Evolutionary conservation across 768 basidiomycete genomes (phyloP), one percentile per base, ranked within the genome.

Genomic region (Mycena crocata): DNA sequence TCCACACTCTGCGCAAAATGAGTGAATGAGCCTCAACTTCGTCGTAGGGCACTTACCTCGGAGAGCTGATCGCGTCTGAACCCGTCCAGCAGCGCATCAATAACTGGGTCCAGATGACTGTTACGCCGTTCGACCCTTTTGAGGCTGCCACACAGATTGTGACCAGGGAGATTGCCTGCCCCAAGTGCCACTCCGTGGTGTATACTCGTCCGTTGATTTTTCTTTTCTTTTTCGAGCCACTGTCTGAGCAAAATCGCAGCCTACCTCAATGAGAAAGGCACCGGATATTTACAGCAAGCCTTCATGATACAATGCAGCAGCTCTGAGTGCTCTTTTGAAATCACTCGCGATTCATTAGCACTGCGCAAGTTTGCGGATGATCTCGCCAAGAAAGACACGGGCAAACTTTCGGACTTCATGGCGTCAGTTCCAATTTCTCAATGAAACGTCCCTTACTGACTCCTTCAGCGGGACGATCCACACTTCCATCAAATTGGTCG

Each of bases 281-380:
- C 80, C 0, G 88, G 88, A 0, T 89, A 87, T 57, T 72, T 84
- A 0, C 86, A 88, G 64, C 73, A 74, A 24, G 73, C 71, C 0
- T 89, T 89, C 62, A 70, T 35, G 5, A 52, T 68, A 1, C 26
- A 32, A 42, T 89, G 88, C 65, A 32, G 48, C 1, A 30, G 45
- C 14, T 66, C 68, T 1, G 30, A 39, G 3, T 89, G 88, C 67
- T 59, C 60, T 15, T 74, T 81, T 30, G 71, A 66, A 5, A 82
- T 89, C 28, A 85, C 79, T 1, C 82, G 80, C 44, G 77, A 81
- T 23, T 77, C 68, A 14, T 77, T 87, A 3, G 84, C 77, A 1
- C 74, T 84, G 2, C 74, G 79, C 39, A 86, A 85, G 64, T 79
- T 86, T 26, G 80, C 79, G 5, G 74, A 73, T 10, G 83, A 86